Base-by-base conservation (phyloP, 371 early-diverging fungal species). In the Mucor ambiguus region DNA sequence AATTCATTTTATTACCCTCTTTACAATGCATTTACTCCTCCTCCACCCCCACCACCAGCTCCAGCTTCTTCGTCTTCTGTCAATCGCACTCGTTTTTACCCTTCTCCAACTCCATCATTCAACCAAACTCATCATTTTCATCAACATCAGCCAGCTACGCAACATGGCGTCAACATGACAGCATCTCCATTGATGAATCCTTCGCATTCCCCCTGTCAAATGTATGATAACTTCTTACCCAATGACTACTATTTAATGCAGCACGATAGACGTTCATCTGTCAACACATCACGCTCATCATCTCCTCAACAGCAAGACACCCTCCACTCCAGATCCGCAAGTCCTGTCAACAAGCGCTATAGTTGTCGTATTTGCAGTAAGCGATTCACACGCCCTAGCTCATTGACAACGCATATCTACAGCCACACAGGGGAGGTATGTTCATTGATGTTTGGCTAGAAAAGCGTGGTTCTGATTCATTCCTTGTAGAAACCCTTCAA, bases 341-440 rank as follows among this genome's bases (percentile, higher is more conserved):
- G 46, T 7, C 49, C 66, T 1, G 58, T 26, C 7, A 65, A 48
- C 32, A 65, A 65, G 35, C 38, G 71, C 52, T 77, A 77, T 35
- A 65, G 62, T 26, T 77, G 77, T 66, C 32, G 46, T 44, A 56
- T 77, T 4, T 77, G 77, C 48, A 52, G 29, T 7, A 77, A 77
- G 58, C 55, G 77, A 24, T 77, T 77, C 52, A 77, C 77, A 35
- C 66, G 77, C 4, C 77, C 77, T 2, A 77, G 77, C 22, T 77
- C 77, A 33, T 43, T 77, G 18, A 60, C 70, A 3, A 77, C 77
- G 12, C 77, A 77, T 60, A 77, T 70, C 60, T 66, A 74, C 30
- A 77, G 77, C 32, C 77, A 77, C 58, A 77, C 77, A 60, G 77
- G 77, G 64, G 77, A 77, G 58, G 77, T 77, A 74, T 55, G 62